Base-by-base conservation (phyloP, 2,329 filamentous ascomycete genomes). In the Magnaporthiopsis incrustans region DNA sequence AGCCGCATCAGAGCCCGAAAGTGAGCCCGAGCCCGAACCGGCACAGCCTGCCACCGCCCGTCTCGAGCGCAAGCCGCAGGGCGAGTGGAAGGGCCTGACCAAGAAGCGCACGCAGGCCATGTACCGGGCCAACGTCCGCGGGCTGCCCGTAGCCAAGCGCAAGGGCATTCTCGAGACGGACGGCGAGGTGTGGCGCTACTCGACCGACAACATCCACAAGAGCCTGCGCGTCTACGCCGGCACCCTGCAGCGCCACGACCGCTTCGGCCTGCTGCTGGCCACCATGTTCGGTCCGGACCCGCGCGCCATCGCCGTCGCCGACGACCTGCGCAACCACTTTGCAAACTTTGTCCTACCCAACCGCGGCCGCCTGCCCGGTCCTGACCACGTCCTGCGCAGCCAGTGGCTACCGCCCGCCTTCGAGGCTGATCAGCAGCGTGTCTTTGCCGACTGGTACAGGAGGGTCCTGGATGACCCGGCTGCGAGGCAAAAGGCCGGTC, bases 231-330 rank as follows among this genome's bases (percentile, higher is more conserved):
- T 74, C 57, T 78, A 78, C 66, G 72, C 73, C 22, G 77, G 77
- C 2, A 74, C 75, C 2, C 67, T 78, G 18, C 71, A 74, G 30
- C 72, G 74, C 18, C 76, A 74, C 69, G 71, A 73, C 25, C 69
- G 72, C 7, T 72, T 72, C 62, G 70, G 71, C 18, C 71, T 74
- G 35, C 72, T 77, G 32, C 69, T 79, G 12, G 73, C 75, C 32
- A 71, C 75, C 38, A 77, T 79, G 74, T 82, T 79, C 67, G 79
- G 79, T 1, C 75, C 78, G 0, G 73, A 75, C 30, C 69, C 70
- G 33, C 69, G 73, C 10, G 70, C 72, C 10, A 69, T 80, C 64
- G 72, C 69, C 53, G 71, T 74, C 59, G 71, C 74, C 32, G 73
- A 76, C 69, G 72, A 71, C 33, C 70, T 80, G 68, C 69, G 79